Evolutionary conservation across 2,329 filamentous ascomycete genomes (phyloP), one percentile per base, ranked within the genome.

Genomic region (Fusarium torulosum): DNA sequence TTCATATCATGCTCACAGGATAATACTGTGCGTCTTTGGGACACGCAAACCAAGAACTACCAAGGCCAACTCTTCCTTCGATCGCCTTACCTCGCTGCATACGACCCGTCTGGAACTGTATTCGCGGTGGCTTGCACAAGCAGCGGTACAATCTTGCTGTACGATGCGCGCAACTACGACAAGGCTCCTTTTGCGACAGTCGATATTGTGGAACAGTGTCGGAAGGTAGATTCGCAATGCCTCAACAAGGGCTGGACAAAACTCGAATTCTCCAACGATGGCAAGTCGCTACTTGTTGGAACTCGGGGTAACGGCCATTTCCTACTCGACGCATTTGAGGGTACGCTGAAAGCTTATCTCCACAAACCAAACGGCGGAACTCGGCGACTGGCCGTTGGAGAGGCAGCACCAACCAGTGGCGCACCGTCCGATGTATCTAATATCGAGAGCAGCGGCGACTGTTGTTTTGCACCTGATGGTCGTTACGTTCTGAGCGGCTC

Each of bases 211-310:
- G 87, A 90, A 56, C 80, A 83, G 50, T 81, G 82, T 44, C 75
- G 81, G 74, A 61, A 80, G 74, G 73, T 83, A 50, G 82, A 86
- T 66, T 78, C 83, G 7, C 86, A 90, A 46, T 88, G 91, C 51
- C 79, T 85, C 2, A 82, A 87, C 63, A 85, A 85, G 52, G 90
- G 90, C 13, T 99, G 96, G 96, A 96, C 92, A 2, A 94, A 91
- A 71, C 85, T 99, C 41, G 94, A 97, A 73, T 98, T 99, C 76
- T 96, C 93, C 59, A 99, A 99, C 74, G 96, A 99, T 74, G 96
- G 96, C 19, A 97, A 97, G 75, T 88, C 88, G 62, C 80, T 99
- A 46, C 85, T 99, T 7, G 79, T 99, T 19, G 92, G 92, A 15
- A 98, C 95, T 3, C 92, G 90, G 47, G 93, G 92, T 8, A 86